phyloP scores from a whole-genome alignment of 331 rosid species.

The Pyracantha coccinea region DNA sequence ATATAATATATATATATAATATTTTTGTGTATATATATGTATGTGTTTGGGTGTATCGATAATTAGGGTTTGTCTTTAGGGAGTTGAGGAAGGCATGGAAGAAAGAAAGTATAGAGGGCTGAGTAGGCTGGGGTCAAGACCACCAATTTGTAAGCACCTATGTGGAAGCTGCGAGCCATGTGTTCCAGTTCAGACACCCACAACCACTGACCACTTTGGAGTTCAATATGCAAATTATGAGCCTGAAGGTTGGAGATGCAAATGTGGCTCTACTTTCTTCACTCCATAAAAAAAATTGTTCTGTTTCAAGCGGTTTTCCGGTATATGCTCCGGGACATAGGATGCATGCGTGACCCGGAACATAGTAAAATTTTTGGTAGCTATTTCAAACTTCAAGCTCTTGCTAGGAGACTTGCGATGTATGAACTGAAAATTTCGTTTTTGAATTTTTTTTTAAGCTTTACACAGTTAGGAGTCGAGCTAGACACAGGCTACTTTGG shows the following conservation, averaged over 20 bases:
- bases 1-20: too few relatives aligned
- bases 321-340: not conserved
- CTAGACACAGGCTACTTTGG: too few relatives aligned
- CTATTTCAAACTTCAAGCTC: not conserved
- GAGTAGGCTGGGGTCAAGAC: constrained; percentile 33
- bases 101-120: not conserved
- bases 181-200: constrained; percentile 26
- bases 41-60: not conserved
- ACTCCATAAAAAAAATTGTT: constrained; percentile 9
- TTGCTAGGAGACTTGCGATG: not conserved
- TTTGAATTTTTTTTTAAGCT: not conserved
- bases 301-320: not conserved
- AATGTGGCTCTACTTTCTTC: constrained; percentile 28
- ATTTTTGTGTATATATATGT: too few relatives aligned
- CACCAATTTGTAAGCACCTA: constrained; percentile 28
- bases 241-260: constrained; percentile 44
- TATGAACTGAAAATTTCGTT: not conserved
- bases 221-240: constrained; percentile 28
- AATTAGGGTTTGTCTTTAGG: constrained; percentile 9
- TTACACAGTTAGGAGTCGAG: not conserved
- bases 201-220: constrained; percentile 6
- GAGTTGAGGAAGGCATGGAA: not conserved
- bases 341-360: not conserved
- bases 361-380: not conserved
- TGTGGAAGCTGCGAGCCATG: constrained; percentile 32